These are phyloP conservation scores for Hypoxylon lienhwacheense DNA, from an alignment of 495 filamentous ascomycete species.

Conservation along the genomic window DNA sequence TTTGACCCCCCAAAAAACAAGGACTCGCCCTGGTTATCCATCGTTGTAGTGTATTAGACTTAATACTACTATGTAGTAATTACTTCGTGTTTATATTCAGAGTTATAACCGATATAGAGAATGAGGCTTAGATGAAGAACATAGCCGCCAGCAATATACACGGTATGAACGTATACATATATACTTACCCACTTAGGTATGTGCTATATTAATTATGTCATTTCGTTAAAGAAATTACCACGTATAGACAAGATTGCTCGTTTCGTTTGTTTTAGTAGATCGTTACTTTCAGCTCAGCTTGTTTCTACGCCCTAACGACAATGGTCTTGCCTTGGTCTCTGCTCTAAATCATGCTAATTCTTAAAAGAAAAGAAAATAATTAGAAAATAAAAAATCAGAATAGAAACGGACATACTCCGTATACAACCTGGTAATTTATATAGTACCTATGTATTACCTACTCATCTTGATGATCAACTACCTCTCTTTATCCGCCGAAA, in stretches of 20 bases:
- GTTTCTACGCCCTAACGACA: slow-evolving; percentile 4
- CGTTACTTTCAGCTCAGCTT: slow-evolving; percentile 22
- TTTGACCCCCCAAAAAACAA: slow-evolving; percentile 30
- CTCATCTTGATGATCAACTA: slow-evolving; percentile 23
- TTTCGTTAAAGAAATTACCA: not conserved
- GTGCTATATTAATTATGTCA: slow-evolving; percentile 6
- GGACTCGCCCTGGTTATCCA: slow-evolving; percentile 15
- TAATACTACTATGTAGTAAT: no score
- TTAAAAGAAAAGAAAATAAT: no score
- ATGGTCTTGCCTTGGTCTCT: no score
- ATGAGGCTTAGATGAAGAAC: slow-evolving; percentile 25
- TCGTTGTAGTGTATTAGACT: slow-evolving; percentile 9
- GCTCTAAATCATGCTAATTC: no score
- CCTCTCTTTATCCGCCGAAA: slow-evolving; percentile 34
- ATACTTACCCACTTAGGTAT: no score
- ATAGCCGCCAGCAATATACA: slow-evolving; percentile 20
- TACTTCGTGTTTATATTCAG: slow-evolving; percentile 31
- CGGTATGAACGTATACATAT: not conserved
- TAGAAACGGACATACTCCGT: no score
- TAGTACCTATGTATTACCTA: no score
- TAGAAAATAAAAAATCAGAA: no score
- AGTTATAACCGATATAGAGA: slow-evolving; percentile 24
- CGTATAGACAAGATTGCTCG: slow-evolving; percentile 18
- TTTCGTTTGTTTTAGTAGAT: slow-evolving; percentile 19
- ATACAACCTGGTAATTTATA: no score